These are phyloP conservation scores for Zoysia matrella DNA, from an alignment of 202 grass and related monocot species.

Conservation along the genomic window DNA sequence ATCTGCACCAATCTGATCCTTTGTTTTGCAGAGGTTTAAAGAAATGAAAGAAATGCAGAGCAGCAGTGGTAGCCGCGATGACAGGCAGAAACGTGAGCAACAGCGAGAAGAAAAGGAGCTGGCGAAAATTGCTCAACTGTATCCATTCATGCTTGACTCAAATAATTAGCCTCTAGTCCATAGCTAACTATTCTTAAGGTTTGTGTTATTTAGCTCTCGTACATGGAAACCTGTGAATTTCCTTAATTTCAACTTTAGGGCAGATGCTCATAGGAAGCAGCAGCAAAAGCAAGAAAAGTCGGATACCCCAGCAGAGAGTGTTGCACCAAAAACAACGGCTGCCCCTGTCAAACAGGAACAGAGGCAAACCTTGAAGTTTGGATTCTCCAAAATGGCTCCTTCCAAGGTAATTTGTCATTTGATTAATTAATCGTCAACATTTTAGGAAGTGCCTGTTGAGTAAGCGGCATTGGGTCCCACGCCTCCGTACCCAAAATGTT, in stretches of 20 bases:
- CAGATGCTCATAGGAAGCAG: constrained; percentile 84
- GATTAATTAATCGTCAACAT: too few relatives aligned
- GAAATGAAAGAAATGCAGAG: constrained; percentile 98
- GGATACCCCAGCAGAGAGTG: constrained; percentile 38
- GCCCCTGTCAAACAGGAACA: constrained; percentile 64
- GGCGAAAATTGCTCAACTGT: constrained; percentile 94
- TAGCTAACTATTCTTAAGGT: neutral
- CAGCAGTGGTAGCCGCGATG: constrained; percentile 69
- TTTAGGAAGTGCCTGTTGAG: neutral
- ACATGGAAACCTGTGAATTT: constrained; percentile 42
- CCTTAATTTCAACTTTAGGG: constrained; percentile 52
- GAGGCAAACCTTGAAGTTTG: constrained; percentile 82
- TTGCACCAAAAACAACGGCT: constrained; percentile 38
- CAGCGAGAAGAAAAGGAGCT: constrained; percentile 93
- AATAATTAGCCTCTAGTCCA: neutral
- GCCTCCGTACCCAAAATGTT: neutral
- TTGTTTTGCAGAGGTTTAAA: constrained; percentile 73
- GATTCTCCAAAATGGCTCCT: constrained; percentile 70
- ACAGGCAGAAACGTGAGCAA: constrained; percentile 91
- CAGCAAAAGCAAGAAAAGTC: constrained; percentile 61
- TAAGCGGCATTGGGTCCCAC: neutral
- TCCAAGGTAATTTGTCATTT: constrained; percentile 58
- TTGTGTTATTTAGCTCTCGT: neutral
- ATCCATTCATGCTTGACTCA: constrained; percentile 37
- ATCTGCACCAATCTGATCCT: neutral